Base-by-base conservation (phyloP, 805 yeast genomes). In the Metschnikowia baotianmanensis region DNA sequence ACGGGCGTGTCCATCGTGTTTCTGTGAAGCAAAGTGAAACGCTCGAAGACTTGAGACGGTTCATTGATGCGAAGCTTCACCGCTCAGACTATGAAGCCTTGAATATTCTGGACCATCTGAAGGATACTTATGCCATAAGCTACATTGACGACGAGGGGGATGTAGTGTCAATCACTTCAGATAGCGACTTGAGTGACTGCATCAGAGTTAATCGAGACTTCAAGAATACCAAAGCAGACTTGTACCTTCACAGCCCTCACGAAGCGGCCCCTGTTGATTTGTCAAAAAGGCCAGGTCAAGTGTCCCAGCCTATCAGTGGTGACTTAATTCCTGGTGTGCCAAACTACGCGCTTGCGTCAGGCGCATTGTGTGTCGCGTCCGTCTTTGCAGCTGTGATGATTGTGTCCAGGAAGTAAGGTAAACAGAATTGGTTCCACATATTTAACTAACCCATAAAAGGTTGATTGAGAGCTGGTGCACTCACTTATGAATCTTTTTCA, bases 111-210 rank as follows among this genome's bases (percentile, higher is more conserved):
- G 48, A 38, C 15, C 40, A 40, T 25, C 42, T 55, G 36, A 26
- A 45, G 5, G 67, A 63, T 6, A 52, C 45, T 1, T 82, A 79
- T 60, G 88, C 87, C 0, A 75, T 87, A 38, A 81, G 89, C 41
- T 87, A 87, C 50, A 58, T 81, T 22, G 96, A 88, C 54, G 95
- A 87, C 53, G 96, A 88, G 53, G 84, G 86, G 11, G 96, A 88
- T 56, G 65, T 83, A 11, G 86, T 88, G 18, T 80, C 87, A 1
- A 77, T 88, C 27, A 83, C 93, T 0, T 74, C 84, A 3, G 84
- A 83, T 52, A 75, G 74, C 52, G 96, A 88, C 56, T 71, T 88
- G 42, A 55, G 68, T 16, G 95, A 87, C 48, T 86, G 95, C 57
- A 78, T 83, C n/a, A 59, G 62, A 36, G 72, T 83, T 30, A 71